Percentiles rank a stretch among this genome's conserved stretches.
Conservation (phyloP, 495 filamentous ascomycete species). For the Cercophora newfieldiana region DNA sequence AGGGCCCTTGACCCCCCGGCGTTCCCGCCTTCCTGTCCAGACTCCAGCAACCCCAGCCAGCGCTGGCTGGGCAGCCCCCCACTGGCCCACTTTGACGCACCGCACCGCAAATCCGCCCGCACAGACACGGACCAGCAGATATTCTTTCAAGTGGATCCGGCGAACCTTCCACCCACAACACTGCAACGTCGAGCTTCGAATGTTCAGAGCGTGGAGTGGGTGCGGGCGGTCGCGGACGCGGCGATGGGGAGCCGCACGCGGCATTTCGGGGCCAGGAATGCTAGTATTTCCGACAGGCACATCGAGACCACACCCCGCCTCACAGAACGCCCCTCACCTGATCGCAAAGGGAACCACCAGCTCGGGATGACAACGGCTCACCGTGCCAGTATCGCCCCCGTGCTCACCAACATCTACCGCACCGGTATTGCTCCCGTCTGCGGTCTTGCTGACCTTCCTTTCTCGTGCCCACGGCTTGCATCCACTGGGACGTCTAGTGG, state of each 20-base stretch:
- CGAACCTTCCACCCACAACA: background rate
- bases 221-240: background rate
- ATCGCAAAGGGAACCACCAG: background rate
- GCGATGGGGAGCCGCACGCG: background rate
- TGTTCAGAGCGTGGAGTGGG: background rate
- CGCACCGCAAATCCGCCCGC: background rate
- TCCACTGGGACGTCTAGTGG: background rate
- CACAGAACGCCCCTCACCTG: background rate
- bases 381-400: background rate
- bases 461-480: background rate
- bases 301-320: too few species aligned
- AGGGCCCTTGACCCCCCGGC: background rate
- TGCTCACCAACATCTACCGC: background rate
- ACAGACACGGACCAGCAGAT: conserved; percentile 1
- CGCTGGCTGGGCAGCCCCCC: background rate
- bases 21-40: conserved; percentile 11
- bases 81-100: background rate
- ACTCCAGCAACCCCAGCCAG: background rate
- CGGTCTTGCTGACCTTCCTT: background rate
- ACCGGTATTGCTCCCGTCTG: background rate
- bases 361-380: background rate
- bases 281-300: background rate
- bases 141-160: background rate
- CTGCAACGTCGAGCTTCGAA: background rate
- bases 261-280: background rate